phyloP scores from a whole-genome alignment of 768 basidiomycete species.

The Rhizopogon vesiculosus region DNA sequence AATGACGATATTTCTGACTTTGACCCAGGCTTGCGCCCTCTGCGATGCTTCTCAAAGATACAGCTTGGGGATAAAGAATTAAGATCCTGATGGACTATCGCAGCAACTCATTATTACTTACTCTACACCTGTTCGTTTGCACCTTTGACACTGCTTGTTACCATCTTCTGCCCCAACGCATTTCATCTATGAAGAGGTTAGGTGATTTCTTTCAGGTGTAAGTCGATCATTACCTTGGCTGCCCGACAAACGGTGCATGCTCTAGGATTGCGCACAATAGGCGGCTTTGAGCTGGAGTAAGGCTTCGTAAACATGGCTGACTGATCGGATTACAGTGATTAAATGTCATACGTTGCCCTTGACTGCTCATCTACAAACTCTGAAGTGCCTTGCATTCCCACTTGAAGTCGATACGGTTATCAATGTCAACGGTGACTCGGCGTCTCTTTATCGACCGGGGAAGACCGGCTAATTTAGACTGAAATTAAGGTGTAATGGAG shows the following conservation, averaged over 20 bases:
- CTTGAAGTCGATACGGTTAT: slow-evolving; percentile 26
- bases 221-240: slow-evolving; percentile 56
- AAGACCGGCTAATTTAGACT: slow-evolving; percentile 36
- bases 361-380: slow-evolving; percentile 26
- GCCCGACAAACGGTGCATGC: slow-evolving; percentile 84
- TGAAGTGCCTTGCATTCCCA: slow-evolving; percentile 22
- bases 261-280: slow-evolving; percentile 45
- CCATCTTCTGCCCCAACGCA: slow-evolving; percentile 89
- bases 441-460: slow-evolving; percentile 38
- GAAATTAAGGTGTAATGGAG: slow-evolving; percentile 20
- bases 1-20: slow-evolving; percentile 48
- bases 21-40: slow-evolving; percentile 85
- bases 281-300: slow-evolving; percentile 32
- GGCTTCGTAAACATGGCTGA: slow-evolving; percentile 7
- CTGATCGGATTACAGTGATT: slow-evolving; percentile 1
- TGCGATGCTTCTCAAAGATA: slow-evolving; percentile 84
- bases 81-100: slow-evolving; percentile 13
- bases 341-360: slow-evolving; percentile 20
- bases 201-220: slow-evolving; percentile 8
- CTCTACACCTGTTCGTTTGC: slow-evolving; percentile 76
- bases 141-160: slow-evolving; percentile 75
- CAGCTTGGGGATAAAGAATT: slow-evolving; percentile 42
- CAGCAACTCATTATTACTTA: slow-evolving; percentile 32
- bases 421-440: slow-evolving; percentile 35
- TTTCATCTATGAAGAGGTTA: slow-evolving; percentile 62